Base-by-base conservation (phyloP, 2,329 filamentous ascomycete species). In the Aspergillus fijiensis region DNA sequence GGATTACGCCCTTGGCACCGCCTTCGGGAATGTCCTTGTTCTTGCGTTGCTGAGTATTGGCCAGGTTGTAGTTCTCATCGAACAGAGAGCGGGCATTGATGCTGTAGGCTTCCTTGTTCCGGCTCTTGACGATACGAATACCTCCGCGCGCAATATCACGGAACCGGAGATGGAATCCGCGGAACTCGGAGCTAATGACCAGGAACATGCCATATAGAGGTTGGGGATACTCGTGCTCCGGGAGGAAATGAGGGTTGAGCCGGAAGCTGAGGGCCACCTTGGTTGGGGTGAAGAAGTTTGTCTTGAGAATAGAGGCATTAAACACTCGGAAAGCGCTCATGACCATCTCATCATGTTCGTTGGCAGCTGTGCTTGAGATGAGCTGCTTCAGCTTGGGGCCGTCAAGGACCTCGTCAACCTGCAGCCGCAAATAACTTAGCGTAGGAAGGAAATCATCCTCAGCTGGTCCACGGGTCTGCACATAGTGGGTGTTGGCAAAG, bases 1-100 rank as follows among this genome's bases (percentile, higher is more conserved):
- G 85, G 62, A 99, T 94, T 60, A 99, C 95, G 80, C 95, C 95
- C 82, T 99, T 99, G 70, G 94, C 96, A 58, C 95, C 95, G 65
- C 95, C 95, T 80, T 99, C 95, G 2, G 95, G 95, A 55, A 99
- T 99, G 72, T 99, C 95, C 83, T 99, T 99, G 85, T 99, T 99
- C 86, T 99, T 99, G 73, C 95, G 91, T 80, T 99, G 95, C 79
- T 99, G 95, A 0, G 95, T 99, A 79, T 96, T 98, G 66, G 95
- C 94, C 62, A 99, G 85, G 65, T 95, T 96, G 79, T 99, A 99
- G 80, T 99, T 99, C 81, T 99, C 95, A 69, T 99, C 95, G 70
- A 99, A 99, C 64, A 99, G 84, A 60, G 92, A 96, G 61, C 95
- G 89, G 42, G 93, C 93, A 74, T 99, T 99, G 82, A 98, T 98